These are phyloP conservation scores for Beauveria medogensis DNA, from an alignment of 2,329 filamentous ascomycete genomes.

Conservation along the genomic window DNA sequence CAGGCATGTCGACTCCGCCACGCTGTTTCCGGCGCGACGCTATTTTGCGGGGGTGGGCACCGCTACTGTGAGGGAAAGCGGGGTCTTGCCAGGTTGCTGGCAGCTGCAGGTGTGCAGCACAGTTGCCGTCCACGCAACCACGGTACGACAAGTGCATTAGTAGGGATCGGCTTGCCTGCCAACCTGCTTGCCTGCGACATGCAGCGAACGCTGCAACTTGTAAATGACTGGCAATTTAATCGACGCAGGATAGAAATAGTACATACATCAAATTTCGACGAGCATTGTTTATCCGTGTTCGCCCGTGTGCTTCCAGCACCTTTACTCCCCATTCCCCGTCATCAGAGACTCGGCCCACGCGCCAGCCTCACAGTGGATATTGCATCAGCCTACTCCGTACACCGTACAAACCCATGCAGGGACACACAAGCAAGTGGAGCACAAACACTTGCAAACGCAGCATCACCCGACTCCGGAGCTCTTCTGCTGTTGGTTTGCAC, in stretches of 20 bases:
- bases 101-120: background rate
- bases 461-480: conserved; percentile 7
- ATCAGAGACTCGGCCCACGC: background rate
- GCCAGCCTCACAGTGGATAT: background rate
- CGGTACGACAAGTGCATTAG: too few relatives aligned
- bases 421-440: background rate
- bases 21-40: conserved; percentile 6
- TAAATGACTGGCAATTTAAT: too few relatives aligned
- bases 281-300: too few relatives aligned
- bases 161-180: too few relatives aligned
- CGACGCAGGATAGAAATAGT: too few relatives aligned
- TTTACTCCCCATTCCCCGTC: too few relatives aligned
- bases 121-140: too few relatives aligned
- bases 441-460: background rate
- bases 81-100: background rate
- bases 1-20: background rate
- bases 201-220: too few relatives aligned
- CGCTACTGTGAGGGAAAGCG: background rate
- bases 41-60: conserved; percentile 11
- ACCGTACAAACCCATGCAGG: background rate
- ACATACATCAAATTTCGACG: too few relatives aligned
- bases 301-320: too few relatives aligned
- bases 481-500: background rate
- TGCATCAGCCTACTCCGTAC: background rate
- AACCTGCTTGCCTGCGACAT: too few relatives aligned